Percentiles rank a stretch among this genome's conserved stretches.
phyloP scores from a whole-genome alignment of 257 asterid genomes.

The Leonotis leonurus region DNA sequence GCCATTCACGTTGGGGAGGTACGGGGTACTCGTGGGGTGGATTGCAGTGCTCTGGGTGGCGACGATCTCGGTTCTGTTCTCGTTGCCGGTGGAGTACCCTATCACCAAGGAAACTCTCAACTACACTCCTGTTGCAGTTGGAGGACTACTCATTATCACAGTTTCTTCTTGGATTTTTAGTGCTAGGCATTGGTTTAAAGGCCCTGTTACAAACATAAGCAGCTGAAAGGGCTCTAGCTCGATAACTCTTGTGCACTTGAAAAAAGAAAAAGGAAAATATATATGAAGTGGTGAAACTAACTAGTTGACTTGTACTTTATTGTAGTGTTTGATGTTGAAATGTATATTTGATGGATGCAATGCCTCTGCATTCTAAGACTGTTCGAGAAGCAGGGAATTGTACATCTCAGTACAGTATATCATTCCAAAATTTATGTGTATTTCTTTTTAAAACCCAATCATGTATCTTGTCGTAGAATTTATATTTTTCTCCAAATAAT shows the following conservation, averaged over 20 bases:
- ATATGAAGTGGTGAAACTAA: background rate
- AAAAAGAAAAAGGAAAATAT: background rate
- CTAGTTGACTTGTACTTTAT: background rate
- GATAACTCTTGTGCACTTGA: background rate
- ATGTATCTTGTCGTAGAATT: too few relatives aligned
- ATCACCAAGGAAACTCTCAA: conserved; percentile 68
- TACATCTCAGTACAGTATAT: too few relatives aligned
- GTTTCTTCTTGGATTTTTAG: conserved; percentile 67
- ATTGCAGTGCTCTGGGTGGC: conserved; percentile 77
- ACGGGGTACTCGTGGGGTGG: conserved; percentile 71
- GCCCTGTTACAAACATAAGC: conserved; percentile 68
- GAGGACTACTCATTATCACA: conserved; percentile 57
- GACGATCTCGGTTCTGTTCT: conserved; percentile 78
- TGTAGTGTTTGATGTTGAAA: conserved; percentile 8
- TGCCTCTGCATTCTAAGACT: too few relatives aligned
- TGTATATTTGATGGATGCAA: background rate
- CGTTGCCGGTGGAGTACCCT: conserved; percentile 86
- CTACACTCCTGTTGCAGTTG: conserved; percentile 95
- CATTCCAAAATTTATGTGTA: too few relatives aligned
- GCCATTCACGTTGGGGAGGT: conserved; percentile 80
- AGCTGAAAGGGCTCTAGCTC: background rate
- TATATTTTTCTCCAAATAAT: too few relatives aligned
- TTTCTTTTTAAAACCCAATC: too few relatives aligned
- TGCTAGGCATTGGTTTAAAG: conserved; percentile 90
- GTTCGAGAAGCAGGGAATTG: too few relatives aligned